phyloP scores from a whole-genome alignment of 768 basidiomycete species.

The Suillus fuscotomentosus region DNA sequence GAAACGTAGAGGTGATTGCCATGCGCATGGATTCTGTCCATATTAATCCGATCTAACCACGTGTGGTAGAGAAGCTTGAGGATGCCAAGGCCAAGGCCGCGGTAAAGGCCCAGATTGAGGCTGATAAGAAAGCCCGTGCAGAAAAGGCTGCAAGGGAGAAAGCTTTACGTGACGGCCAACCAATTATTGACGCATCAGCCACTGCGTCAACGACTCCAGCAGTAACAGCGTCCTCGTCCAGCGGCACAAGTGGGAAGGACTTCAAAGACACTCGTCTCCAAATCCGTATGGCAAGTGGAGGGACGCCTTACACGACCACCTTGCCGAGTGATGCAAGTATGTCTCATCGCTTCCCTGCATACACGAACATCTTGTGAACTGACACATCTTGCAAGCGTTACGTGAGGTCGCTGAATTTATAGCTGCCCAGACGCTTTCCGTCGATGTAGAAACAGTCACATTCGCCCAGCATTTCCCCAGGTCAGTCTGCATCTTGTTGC shows the following conservation, averaged over 20 bases:
- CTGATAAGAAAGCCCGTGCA: constrained; percentile 85
- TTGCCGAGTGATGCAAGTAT: constrained; percentile 75
- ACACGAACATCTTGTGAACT: background rate
- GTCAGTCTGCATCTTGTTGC: constrained; percentile 36
- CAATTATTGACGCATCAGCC: constrained; percentile 34
- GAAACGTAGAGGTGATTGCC: constrained; percentile 63
- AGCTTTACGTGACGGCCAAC: constrained; percentile 78
- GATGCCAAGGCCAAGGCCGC: constrained; percentile 85
- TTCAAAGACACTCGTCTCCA: constrained; percentile 88
- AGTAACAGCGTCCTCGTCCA: constrained; percentile 34
- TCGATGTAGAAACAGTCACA: constrained; percentile 76
- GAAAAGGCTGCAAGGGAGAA: constrained; percentile 90
- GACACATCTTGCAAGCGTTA: constrained; percentile 50
- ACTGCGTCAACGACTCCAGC: constrained; percentile 33
- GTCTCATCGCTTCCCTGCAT: constrained; percentile 26
- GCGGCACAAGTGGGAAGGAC: constrained; percentile 60
- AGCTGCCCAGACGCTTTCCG: constrained; percentile 65
- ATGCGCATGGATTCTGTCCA: no score
- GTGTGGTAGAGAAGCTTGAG: constrained; percentile 74
- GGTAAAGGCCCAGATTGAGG: constrained; percentile 92
- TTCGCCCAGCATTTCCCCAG: constrained; percentile 85
- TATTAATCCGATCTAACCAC: background rate
- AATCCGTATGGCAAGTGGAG: constrained; percentile 79
- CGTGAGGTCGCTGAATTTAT: constrained; percentile 86
- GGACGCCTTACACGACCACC: constrained; percentile 78